These are phyloP conservation scores for Elaeis guineensis DNA, from an alignment of 176 grass and related monocot species.

Conservation along the genomic window DNA sequence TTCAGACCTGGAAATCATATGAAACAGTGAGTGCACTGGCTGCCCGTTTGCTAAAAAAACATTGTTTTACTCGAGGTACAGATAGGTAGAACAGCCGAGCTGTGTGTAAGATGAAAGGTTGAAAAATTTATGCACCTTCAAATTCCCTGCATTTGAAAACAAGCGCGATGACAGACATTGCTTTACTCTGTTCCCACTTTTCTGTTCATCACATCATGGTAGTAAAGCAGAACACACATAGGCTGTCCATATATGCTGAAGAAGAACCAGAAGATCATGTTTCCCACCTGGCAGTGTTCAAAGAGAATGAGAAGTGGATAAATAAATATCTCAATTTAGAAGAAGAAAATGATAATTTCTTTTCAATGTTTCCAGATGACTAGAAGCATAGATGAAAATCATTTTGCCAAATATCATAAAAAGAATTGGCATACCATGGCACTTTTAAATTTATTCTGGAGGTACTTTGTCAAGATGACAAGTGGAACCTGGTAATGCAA, in stretches of 20 bases:
- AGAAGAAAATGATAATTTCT: neutral
- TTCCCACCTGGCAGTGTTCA: constrained; percentile 54
- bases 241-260: constrained; percentile 96
- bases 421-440: constrained; percentile 46
- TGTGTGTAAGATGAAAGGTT: too few relatives aligned
- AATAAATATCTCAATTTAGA: neutral
- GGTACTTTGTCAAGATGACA: constrained; percentile 76
- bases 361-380: neutral
- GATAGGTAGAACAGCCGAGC: too few relatives aligned
- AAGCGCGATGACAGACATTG: too few relatives aligned
- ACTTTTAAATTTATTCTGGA: constrained; percentile 71
- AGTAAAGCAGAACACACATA: constrained; percentile 89
- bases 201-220: constrained; percentile 98
- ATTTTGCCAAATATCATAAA: too few relatives aligned
- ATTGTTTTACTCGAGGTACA: too few relatives aligned
- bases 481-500: constrained; percentile 51
- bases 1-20: too few relatives aligned
- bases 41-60: too few relatives aligned
- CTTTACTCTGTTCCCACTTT: constrained; percentile 35
- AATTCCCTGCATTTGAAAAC: too few relatives aligned
- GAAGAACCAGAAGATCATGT: constrained; percentile 99
- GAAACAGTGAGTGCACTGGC: too few relatives aligned
- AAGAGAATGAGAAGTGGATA: neutral
- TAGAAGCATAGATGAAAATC: too few relatives aligned
- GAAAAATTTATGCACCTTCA: too few relatives aligned